A percentile compares a stretch with the other conserved stretches of the same genome.
Evolutionary conservation across 179 eudicot genomes (phyloP).

Genomic region (Corrigiola litoralis): DNA sequence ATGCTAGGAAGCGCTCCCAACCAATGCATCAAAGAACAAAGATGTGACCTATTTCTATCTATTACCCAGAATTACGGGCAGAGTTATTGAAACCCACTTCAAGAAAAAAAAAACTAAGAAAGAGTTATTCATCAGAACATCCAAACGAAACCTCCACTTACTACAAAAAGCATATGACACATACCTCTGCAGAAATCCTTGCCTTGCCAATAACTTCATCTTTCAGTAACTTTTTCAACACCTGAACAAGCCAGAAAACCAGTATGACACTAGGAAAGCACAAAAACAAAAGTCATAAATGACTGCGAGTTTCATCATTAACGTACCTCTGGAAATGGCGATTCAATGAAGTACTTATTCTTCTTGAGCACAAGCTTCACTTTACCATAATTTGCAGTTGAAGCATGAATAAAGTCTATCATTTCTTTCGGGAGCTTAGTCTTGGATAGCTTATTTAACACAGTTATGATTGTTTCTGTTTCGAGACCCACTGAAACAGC

Average conservation of each 20-base stretch:
- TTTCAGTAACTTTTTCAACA: constrained; percentile 61
- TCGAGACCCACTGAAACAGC: constrained; percentile 98
- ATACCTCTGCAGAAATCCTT: constrained; percentile 68
- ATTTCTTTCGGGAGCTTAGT: constrained; percentile 95
- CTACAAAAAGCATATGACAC: constrained; percentile 5
- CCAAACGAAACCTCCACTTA: not conserved
- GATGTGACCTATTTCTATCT: too few species aligned
- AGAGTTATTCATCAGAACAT: not conserved
- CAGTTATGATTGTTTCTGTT: constrained; percentile 78
- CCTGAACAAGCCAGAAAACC: constrained; percentile 42
- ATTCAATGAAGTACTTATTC: constrained; percentile 86
- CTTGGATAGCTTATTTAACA: constrained; percentile 80
- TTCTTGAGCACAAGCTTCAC: constrained; percentile 97
- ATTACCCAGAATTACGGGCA: too few species aligned
- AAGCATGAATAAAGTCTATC: constrained; percentile 85
- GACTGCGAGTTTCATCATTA: not conserved
- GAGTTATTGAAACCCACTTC: not conserved
- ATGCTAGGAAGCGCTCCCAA: too few species aligned
- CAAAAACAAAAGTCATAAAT: not conserved
- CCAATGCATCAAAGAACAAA: too few species aligned
- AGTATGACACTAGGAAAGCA: constrained; percentile 1
- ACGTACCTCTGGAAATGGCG: constrained; percentile 89
- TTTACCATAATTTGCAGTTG: constrained; percentile 97
- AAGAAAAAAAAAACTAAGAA: not conserved
- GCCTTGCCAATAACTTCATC: constrained; percentile 79